phyloP scores from a whole-genome alignment of 352 stramenopile genomes.

The Elongisporangium undulatum region DNA sequence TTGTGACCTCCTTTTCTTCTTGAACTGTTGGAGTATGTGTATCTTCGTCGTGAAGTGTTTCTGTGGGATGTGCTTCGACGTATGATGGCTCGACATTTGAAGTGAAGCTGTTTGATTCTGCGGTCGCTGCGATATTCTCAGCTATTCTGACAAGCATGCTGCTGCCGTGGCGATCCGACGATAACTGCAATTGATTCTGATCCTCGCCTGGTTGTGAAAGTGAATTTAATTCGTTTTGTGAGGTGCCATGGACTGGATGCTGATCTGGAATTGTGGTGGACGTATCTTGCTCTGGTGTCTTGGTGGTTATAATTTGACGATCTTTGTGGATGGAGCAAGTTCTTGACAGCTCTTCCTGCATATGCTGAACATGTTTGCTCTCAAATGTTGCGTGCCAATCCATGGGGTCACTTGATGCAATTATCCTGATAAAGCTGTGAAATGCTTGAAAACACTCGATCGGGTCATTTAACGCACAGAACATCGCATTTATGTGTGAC shows the following conservation, averaged over 20 bases:
- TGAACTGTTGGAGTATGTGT: background rate
- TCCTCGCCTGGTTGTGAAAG: background rate
- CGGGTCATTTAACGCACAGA: constrained; percentile 16
- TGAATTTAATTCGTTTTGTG: background rate
- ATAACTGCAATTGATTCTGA: background rate
- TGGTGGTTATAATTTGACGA: background rate
- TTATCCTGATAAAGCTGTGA: constrained; percentile 30
- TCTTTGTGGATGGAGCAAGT: background rate
- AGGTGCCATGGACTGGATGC: background rate
- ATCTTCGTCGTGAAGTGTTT: background rate
- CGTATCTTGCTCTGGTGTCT: background rate
- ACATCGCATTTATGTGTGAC: constrained; percentile 17
- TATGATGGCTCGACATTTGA: background rate
- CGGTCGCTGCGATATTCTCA: background rate
- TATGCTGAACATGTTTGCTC: background rate
- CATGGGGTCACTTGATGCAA: constrained; percentile 23
- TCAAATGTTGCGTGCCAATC: constrained; percentile 25
- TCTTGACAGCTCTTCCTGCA: background rate
- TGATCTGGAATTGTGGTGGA: background rate
- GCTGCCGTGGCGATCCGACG: background rate
- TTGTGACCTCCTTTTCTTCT: background rate
- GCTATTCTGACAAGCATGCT: background rate
- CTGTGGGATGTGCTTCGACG: background rate
- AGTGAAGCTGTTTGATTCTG: background rate
- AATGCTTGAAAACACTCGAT: constrained; percentile 38